A percentile compares a stretch with the other conserved stretches of the same genome.
Evolutionary conservation across 495 filamentous ascomycete species (phyloP).

Genomic region (Annulohypoxylon maeteangense): DNA sequence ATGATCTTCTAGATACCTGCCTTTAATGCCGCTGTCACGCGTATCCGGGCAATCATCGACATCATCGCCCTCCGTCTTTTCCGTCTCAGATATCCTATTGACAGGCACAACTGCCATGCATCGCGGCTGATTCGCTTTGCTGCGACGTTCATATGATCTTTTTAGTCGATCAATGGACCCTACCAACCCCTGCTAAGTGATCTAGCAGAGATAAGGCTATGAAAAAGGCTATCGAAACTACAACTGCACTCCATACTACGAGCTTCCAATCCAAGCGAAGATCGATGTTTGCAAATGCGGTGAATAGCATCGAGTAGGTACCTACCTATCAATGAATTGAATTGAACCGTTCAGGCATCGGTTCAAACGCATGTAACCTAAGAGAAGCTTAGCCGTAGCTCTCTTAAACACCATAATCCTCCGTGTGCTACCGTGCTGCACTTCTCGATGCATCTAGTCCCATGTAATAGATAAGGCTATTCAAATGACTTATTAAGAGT

Average conservation of each 20-base stretch:
- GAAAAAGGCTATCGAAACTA: background rate
- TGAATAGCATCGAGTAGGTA: slow-evolving; percentile 6
- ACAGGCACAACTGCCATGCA: background rate
- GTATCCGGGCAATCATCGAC: slow-evolving; percentile 8
- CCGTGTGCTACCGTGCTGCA: slow-evolving; percentile 9
- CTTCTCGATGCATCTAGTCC: background rate
- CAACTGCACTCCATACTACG: background rate
- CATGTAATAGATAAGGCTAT: slow-evolving; percentile 26
- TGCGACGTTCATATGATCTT: slow-evolving; percentile 1
- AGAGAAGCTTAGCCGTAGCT: slow-evolving; percentile 35
- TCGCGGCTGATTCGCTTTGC: slow-evolving; percentile 29
- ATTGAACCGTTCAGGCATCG: slow-evolving; percentile 29
- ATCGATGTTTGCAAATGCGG: background rate
- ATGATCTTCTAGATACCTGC: slow-evolving; percentile 24
- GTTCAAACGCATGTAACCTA: slow-evolving; percentile 19
- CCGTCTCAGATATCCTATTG: slow-evolving; percentile 17
- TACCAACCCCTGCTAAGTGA: slow-evolving; percentile 5
- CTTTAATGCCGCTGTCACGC: slow-evolving; percentile 14
- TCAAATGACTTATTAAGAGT: slow-evolving; percentile 3
- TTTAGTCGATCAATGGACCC: slow-evolving; percentile 6
- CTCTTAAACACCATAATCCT: background rate
- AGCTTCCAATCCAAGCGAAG: slow-evolving; percentile 3
- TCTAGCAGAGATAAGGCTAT: slow-evolving; percentile 20
- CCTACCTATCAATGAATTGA: slow-evolving; percentile 15
- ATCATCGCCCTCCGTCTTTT: background rate